Conservation (phyloP, 1,284 basidiomycete genomes). For the Golubevia sp. region DNA sequence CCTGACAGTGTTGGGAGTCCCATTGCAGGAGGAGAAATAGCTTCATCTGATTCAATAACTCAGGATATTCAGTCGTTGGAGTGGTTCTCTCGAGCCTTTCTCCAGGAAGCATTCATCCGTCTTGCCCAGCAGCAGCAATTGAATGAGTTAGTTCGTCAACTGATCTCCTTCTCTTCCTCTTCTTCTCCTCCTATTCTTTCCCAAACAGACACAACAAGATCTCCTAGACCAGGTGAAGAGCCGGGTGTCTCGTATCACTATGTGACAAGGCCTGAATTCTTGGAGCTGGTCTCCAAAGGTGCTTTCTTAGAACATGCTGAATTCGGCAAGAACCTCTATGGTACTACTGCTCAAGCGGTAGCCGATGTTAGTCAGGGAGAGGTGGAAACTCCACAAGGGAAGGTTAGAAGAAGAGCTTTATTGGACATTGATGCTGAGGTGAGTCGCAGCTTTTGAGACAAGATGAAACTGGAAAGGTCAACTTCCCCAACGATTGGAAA, state of each 20-base stretch:
- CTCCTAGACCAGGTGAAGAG: constrained; percentile 48
- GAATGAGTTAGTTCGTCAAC: too few relatives aligned
- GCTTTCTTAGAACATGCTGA: constrained; percentile 57
- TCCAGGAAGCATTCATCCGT: background rate
- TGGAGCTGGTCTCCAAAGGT: constrained; percentile 31
- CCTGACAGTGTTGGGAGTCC: too few relatives aligned
- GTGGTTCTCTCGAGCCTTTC: background rate
- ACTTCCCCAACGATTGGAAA: too few relatives aligned
- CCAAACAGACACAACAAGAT: constrained; percentile 50
- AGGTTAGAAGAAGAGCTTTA: constrained; percentile 31
- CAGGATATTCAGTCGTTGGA: too few relatives aligned
- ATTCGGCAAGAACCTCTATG: constrained; percentile 58
- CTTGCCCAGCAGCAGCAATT: too few relatives aligned
- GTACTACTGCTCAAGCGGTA: constrained; percentile 54
- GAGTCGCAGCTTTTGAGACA: background rate
- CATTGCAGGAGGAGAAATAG: too few relatives aligned
- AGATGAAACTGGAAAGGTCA: background rate
- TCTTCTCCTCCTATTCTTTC: background rate
- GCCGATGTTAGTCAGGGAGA: constrained; percentile 34
- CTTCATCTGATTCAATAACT: too few relatives aligned
- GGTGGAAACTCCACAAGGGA: constrained; percentile 6
- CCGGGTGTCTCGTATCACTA: constrained; percentile 56
- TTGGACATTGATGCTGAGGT: constrained; percentile 57
- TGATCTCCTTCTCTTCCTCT: background rate
- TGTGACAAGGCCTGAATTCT: constrained; percentile 39